These are phyloP conservation scores for Botrytis fabae DNA, from an alignment of 2,329 filamentous ascomycete genomes.

Conservation along the genomic window DNA sequence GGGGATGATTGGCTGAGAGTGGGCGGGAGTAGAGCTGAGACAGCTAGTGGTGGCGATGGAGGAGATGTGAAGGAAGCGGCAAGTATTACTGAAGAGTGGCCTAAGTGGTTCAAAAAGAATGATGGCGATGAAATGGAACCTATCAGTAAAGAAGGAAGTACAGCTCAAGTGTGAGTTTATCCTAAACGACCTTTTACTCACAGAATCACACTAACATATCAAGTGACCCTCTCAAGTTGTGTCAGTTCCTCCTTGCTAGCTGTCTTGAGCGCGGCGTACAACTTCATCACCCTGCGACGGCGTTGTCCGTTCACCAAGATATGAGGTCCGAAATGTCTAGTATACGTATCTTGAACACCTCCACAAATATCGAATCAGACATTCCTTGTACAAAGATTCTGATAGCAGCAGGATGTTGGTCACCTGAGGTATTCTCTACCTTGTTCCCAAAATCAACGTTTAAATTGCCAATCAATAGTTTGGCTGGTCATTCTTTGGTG, in stretches of 20 bases:
- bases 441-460: slow-evolving; percentile 61
- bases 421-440: slow-evolving; percentile 59
- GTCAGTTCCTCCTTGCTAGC: slow-evolving; percentile 61
- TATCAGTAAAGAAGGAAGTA: slow-evolving; percentile 60
- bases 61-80: slow-evolving; percentile 44
- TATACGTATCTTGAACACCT: slow-evolving; percentile 51
- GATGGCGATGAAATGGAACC: slow-evolving; percentile 58
- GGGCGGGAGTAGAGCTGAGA: slow-evolving; percentile 46
- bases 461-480: slow-evolving; percentile 56
- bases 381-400: slow-evolving; percentile 66
- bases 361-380: slow-evolving; percentile 48
- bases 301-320: slow-evolving; percentile 54
- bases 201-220: slow-evolving; percentile 2
- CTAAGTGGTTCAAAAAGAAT: slow-evolving; percentile 59
- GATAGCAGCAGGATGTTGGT: slow-evolving; percentile 72
- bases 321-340: slow-evolving; percentile 51
- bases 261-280: slow-evolving; percentile 61
- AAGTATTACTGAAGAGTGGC: slow-evolving; percentile 40
- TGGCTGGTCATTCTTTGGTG: slow-evolving; percentile 73
- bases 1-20: slow-evolving; percentile 66
- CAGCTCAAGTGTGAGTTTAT: slow-evolving; percentile 63
- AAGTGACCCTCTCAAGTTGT: slow-evolving; percentile 67
- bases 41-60: slow-evolving; percentile 55
- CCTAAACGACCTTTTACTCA: neutral
- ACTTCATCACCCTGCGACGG: slow-evolving; percentile 64